These are phyloP conservation scores for Salix suchowensis DNA, from an alignment of 345 rosid species.

Conservation along the genomic window DNA sequence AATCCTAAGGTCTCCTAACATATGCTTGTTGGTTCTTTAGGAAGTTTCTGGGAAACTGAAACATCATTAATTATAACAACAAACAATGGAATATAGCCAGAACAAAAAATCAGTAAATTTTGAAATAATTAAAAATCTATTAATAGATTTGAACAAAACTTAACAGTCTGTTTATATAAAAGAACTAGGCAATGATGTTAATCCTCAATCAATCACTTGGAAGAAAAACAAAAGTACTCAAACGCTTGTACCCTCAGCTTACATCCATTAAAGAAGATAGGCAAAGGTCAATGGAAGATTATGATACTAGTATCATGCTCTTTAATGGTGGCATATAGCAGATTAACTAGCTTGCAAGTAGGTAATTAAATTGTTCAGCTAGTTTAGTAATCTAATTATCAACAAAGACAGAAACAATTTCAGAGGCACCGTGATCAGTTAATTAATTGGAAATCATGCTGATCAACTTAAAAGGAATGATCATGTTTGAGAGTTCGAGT, in stretches of 20 bases:
- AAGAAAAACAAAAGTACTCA: background rate
- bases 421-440: background rate
- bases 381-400: background rate
- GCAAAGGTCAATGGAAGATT: constrained; percentile 5
- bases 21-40: background rate
- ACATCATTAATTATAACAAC: background rate
- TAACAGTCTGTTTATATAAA: too few species aligned
- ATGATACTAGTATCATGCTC: background rate
- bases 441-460: background rate
- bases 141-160: too few species aligned
- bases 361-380: background rate
- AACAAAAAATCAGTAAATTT: background rate
- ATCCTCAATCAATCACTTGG: background rate
- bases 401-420: background rate
- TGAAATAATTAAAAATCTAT: background rate
- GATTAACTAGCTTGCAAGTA: background rate
- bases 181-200: background rate
- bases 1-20: background rate
- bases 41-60: background rate
- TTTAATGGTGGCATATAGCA: background rate
- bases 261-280: constrained; percentile 10
- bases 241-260: constrained; percentile 1
- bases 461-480: background rate
- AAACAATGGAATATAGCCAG: background rate
- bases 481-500: background rate